These are phyloP conservation scores for Barnettozyma botsteinii DNA, from an alignment of 805 yeast genomes.

Conservation along the genomic window DNA sequence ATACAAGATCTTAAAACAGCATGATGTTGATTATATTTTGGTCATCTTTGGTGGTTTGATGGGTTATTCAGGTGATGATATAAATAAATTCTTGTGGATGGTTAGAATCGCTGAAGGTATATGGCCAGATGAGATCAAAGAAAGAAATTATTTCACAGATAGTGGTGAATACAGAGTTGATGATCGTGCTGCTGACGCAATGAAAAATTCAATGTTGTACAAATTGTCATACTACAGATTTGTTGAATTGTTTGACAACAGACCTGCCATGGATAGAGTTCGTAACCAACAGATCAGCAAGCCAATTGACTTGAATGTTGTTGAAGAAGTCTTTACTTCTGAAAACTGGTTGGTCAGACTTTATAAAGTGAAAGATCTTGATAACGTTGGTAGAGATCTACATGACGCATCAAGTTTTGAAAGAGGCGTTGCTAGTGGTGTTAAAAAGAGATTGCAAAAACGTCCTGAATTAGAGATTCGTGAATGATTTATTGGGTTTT, in stretches of 20 bases:
- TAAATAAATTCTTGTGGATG: conserved; percentile 98
- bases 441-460: conserved; percentile 38
- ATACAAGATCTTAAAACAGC: conserved; percentile 79
- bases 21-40: conserved; percentile 92
- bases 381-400: conserved; percentile 78
- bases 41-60: conserved; percentile 91
- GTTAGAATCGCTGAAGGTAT: conserved; percentile 97
- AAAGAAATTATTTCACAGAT: conserved; percentile 75
- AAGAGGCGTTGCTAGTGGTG: conserved; percentile 28
- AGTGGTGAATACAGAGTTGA: conserved; percentile 89
- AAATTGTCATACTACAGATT: conserved; percentile 89
- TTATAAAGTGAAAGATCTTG: conserved; percentile 85
- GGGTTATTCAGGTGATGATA: conserved; percentile 94
- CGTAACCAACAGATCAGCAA: conserved; percentile 73
- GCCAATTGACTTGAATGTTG: conserved; percentile 56
- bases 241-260: conserved; percentile 57
- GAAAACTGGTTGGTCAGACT: conserved; percentile 97
- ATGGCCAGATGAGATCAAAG: conserved; percentile 98
- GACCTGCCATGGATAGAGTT: conserved; percentile 74
- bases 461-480: conserved; percentile 49
- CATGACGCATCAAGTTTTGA: conserved; percentile 51
- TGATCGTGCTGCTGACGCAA: conserved; percentile 69
- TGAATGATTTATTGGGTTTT: conserved; percentile 10
- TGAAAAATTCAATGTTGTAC: conserved; percentile 89
- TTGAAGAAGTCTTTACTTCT: conserved; percentile 92